Base-by-base conservation (phyloP, 2,329 filamentous ascomycete genomes). In the Ilyonectria sp. region DNA sequence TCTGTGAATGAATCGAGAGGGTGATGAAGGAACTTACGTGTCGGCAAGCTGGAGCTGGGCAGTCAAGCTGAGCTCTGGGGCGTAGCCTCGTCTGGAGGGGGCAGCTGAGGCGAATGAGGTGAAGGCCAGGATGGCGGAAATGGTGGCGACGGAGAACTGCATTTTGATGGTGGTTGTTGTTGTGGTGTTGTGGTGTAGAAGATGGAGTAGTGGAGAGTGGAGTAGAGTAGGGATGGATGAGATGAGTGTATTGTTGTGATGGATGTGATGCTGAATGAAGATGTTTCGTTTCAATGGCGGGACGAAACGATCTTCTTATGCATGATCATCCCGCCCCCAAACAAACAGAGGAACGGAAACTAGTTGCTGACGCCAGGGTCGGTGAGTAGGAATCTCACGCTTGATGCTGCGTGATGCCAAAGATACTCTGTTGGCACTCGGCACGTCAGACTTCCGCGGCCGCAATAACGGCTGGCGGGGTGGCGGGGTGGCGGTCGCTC, bases 1-100 rank as follows among this genome's bases (percentile, higher is more conserved):
- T 52, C n/a, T n/a, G 11, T 3, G 4, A n/a, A 21, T 8, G n/a
- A 26, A 9, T 31, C 2, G 2, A 35, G 13, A 54, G 61, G 7
- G 6, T 17, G 17, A 1, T n/a, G 8, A 5, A 1, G n/a, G 15
- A 8, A 72, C 80, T 74, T 70, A 81, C 76, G 76, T 80, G 69
- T 84, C 81, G 3, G 81, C 79, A 26, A 83, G 78, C 37, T 76
- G 74, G 66, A 84, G 81, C 72, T 82, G 78, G 52, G 80, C 76
- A 21, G 82, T 78, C 70, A 78, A 77, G 69, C 77, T 80, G 19
- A 78, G 71, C 43, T 72, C 71, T 11, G 21, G 29, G 3, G 50
- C n/a, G 6, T 72, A 46, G 1, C 61, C 26, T 40, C 66, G 71
- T 49, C 64, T 62, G 33, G 59, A 62, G 52, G 73, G 73, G 52